A percentile compares a stretch with the other conserved stretches of the same genome.
These are phyloP conservation scores for Dactylellina leptospora DNA, from an alignment of 2,329 filamentous ascomycete genomes.

Conservation along the genomic window DNA sequence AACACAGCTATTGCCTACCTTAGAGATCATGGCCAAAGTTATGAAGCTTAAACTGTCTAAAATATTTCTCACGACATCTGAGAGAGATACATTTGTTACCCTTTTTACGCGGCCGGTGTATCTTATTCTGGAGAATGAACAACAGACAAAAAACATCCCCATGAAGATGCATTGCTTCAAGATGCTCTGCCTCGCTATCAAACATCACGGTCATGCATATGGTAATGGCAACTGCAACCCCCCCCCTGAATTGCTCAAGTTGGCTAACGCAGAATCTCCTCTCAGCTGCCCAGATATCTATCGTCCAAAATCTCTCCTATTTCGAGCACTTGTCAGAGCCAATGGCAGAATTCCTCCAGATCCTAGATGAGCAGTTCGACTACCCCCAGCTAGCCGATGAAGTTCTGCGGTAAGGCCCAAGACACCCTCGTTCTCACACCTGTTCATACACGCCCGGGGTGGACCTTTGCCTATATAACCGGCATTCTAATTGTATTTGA, in stretches of 20 bases:
- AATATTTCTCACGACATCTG: conserved; percentile 95
- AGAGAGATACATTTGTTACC: conserved; percentile 92
- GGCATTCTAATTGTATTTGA: neutral
- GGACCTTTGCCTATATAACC: neutral
- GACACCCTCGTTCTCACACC: neutral
- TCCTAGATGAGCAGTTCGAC: conserved; percentile 95
- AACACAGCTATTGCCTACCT: conserved; percentile 82
- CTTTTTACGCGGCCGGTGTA: conserved; percentile 93
- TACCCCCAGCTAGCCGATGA: conserved; percentile 95
- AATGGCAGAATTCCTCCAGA: conserved; percentile 98
- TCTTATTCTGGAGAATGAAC: conserved; percentile 91
- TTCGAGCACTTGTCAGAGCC: conserved; percentile 99
- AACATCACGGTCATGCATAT: conserved; percentile 96
- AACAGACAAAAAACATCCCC: conserved; percentile 83
- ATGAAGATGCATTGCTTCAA: conserved; percentile 98
- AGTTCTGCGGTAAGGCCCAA: conserved; percentile 71
- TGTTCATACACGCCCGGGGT: neutral
- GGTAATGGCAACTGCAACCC: conserved; percentile 66
- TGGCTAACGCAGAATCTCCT: conserved; percentile 42
- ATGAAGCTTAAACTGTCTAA: conserved; percentile 77
- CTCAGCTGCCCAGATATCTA: conserved; percentile 90
- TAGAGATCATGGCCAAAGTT: conserved; percentile 96
- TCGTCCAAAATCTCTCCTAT: conserved; percentile 96
- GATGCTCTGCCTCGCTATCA: conserved; percentile 93
- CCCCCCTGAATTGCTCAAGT: neutral